A percentile compares a stretch with the other conserved stretches of the same genome.
Evolutionary conservation across 2,329 filamentous ascomycete species (phyloP).

Genomic region (Penicillium thymicola): DNA sequence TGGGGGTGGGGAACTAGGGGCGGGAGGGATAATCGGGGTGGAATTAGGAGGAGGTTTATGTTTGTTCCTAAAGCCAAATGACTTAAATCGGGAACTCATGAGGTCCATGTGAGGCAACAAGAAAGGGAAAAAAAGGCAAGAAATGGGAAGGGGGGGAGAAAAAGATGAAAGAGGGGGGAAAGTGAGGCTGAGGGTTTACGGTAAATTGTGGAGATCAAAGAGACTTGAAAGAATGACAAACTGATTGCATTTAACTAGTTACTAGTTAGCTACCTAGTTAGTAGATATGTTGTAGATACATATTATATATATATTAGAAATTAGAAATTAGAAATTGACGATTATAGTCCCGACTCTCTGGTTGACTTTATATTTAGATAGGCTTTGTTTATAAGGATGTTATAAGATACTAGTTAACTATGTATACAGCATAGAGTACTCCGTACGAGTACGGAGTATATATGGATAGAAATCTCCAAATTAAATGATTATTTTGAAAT

Average conservation of each 20-base stretch:
- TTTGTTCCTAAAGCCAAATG: constrained; percentile 46
- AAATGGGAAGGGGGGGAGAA: constrained; percentile 8
- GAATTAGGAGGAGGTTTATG: constrained; percentile 28
- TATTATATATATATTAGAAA: too few species aligned
- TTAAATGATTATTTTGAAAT: background rate
- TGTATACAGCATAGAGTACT: too few species aligned
- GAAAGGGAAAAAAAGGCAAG: constrained; percentile 2
- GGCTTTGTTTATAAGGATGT: too few species aligned
- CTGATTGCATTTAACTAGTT: background rate
- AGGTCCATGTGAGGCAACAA: constrained; percentile 42
- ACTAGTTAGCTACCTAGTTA: too few species aligned
- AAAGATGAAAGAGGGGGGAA: constrained; percentile 15
- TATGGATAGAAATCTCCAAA: background rate
- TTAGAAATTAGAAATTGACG: too few species aligned
- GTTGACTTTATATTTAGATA: too few species aligned
- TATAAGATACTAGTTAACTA: too few species aligned
- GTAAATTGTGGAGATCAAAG: constrained; percentile 13
- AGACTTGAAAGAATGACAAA: constrained; percentile 11
- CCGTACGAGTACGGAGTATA: background rate
- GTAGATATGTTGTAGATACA: too few species aligned
- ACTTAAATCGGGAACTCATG: constrained; percentile 53
- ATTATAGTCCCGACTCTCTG: too few species aligned
- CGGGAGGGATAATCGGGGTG: constrained; percentile 32
- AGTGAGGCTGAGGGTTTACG: constrained; percentile 14
- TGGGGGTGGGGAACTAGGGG: constrained; percentile 38